Base-by-base conservation (phyloP, 768 basidiomycete genomes). In the Mycena floridula region DNA sequence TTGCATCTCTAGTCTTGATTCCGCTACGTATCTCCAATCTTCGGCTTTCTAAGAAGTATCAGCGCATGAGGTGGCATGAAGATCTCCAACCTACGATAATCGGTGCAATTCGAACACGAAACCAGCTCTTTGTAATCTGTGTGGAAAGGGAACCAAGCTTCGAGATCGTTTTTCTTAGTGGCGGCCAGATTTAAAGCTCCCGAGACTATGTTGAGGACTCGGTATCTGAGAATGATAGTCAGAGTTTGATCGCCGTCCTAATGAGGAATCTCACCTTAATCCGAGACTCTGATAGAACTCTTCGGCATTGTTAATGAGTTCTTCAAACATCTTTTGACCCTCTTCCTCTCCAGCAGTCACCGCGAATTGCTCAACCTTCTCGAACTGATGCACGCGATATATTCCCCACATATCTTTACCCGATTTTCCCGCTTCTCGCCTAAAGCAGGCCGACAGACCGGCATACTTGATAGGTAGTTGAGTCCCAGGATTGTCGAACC, bases 81-180 rank as follows among this genome's bases (percentile, higher is more conserved):
- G 37, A n/a, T 7, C 8, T 15, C 28, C 21, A 20, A 79, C 90
- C 68, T 60, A 98, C 95, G 96, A 65, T 99, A 98, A 63, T 98
- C 96, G 16, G 95, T 97, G 69, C 96, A 99, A 63, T 99, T 99
- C 60, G 90, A 93, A 62, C 92, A 94, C 53, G 89, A 93, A 27
- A 98, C 96, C 32, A 99, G 72, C 71, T 99, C 96, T 73, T 98
- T 99, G 73, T 94, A 93, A 41, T 74, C 83, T 40, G 81, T 82
- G 66, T 98, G 96, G 79, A 90, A 97, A 2, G 96, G 96, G 77
- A 99, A 99, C 90, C 93, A 99, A 46, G 96, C 96, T 66, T 99
- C 96, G 47, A 99, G 64, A 66, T 99, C 96, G 61, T 85, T 91
- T 70, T 99, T 99, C 70, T 96, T 91, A 40, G 94, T 79, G 20